These are phyloP conservation scores for Lignosus rhinocerotis DNA, from an alignment of 1,284 basidiomycete species.

Conservation along the genomic window DNA sequence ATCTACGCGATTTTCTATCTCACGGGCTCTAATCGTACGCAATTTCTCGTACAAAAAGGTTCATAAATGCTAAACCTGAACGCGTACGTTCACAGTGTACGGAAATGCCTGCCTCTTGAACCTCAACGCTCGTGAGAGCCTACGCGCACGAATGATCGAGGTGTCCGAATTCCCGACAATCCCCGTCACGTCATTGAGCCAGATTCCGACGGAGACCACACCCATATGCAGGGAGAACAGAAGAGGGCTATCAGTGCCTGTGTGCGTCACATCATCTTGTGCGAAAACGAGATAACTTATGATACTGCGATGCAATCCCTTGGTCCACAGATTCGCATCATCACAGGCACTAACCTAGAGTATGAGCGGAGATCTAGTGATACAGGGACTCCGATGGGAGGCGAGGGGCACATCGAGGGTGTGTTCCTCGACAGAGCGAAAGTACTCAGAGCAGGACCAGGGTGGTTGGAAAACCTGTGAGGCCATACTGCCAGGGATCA, in stretches of 20 bases:
- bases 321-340: too few species aligned
- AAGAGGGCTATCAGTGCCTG: background rate
- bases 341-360: too few species aligned
- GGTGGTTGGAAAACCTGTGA: too few species aligned
- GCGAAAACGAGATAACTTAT: background rate
- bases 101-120: background rate
- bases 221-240: background rate
- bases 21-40: background rate
- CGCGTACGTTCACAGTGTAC: background rate
- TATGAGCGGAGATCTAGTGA: too few species aligned
- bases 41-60: background rate
- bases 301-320: too few species aligned
- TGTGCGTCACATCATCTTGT: background rate
- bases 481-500: too few species aligned
- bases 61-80: background rate
- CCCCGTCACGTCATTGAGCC: background rate
- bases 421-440: too few species aligned
- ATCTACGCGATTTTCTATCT: background rate
- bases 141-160: conserved; percentile 1
- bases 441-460: too few species aligned
- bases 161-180: background rate
- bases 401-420: too few species aligned
- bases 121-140: background rate
- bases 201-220: background rate
- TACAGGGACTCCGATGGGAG: too few species aligned